phyloP scores from a whole-genome alignment of 495 filamentous ascomycete species.

The Lichina pygmaea region DNA sequence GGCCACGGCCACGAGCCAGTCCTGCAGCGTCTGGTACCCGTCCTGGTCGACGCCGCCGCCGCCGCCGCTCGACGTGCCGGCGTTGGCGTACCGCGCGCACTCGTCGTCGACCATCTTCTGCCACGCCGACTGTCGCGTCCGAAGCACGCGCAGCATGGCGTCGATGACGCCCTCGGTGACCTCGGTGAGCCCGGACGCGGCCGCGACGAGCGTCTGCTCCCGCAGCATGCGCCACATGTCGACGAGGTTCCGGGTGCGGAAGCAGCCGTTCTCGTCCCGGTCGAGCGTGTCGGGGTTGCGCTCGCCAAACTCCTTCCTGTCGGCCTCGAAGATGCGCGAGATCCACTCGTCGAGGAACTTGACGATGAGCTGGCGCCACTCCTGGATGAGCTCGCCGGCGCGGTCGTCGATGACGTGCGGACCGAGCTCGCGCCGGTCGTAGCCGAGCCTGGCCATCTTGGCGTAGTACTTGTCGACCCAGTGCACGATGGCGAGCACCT shows the following conservation, averaged over 20 bases:
- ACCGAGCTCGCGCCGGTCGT: constrained; percentile 37
- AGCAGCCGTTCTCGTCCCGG: constrained; percentile 59
- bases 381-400: constrained; percentile 65
- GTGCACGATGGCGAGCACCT: constrained; percentile 72
- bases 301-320: constrained; percentile 51
- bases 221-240: constrained; percentile 96
- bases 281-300: constrained; percentile 57
- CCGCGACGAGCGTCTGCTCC: constrained; percentile 63
- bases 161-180: constrained; percentile 84
- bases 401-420: constrained; percentile 73
- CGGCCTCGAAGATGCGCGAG: constrained; percentile 58
- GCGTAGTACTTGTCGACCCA: constrained; percentile 90
- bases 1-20: constrained; percentile 88
- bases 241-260: constrained; percentile 67
- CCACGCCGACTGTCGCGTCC: constrained; percentile 57
- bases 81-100: constrained; percentile 29
- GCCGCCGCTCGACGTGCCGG: constrained; percentile 7
- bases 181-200: constrained; percentile 53
- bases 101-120: constrained; percentile 75
- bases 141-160: constrained; percentile 70
- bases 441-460: constrained; percentile 79
- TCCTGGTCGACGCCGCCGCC: constrained; percentile 31
- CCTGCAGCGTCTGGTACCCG: constrained; percentile 54
- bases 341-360: constrained; percentile 94
- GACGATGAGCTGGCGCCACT: constrained; percentile 86